These are phyloP conservation scores for Pelargonium citronellum DNA, from an alignment of 441 rosid genomes.

Conservation along the genomic window DNA sequence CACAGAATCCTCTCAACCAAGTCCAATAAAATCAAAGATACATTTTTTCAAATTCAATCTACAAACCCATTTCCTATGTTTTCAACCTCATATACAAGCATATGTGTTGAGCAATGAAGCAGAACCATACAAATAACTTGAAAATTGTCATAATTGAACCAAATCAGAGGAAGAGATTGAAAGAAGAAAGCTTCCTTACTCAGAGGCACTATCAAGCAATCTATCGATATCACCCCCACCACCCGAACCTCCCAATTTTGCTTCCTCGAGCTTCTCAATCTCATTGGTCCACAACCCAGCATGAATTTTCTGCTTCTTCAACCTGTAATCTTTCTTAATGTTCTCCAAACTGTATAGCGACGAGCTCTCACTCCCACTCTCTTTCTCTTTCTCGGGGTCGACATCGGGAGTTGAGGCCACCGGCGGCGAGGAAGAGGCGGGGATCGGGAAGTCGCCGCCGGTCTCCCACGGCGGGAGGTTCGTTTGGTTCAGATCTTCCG, in stretches of 20 bases:
- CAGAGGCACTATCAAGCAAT: slow-evolving; percentile 77
- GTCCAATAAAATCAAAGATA: no score
- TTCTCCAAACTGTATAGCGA: slow-evolving; percentile 72
- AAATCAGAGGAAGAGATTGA: neutral
- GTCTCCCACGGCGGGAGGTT: slow-evolving; percentile 67
- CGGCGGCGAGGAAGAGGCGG: slow-evolving; percentile 23
- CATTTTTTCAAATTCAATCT: no score
- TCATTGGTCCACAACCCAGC: slow-evolving; percentile 83
- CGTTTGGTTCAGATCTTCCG: slow-evolving; percentile 55
- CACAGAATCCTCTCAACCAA: no score
- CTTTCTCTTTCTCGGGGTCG: slow-evolving; percentile 37
- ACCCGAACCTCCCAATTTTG: slow-evolving; percentile 47
- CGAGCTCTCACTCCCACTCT: slow-evolving; percentile 16
- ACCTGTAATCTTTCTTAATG: slow-evolving; percentile 71
- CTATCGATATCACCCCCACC: slow-evolving; percentile 65
- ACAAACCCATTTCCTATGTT: no score
- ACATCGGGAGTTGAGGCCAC: slow-evolving; percentile 27
- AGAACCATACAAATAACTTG: no score
- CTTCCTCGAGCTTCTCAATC: slow-evolving; percentile 74
- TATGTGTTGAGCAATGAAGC: no score
- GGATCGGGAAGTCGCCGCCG: slow-evolving; percentile 49
- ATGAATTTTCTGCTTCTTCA: slow-evolving; percentile 87
- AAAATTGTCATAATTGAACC: neutral
- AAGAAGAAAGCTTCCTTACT: slow-evolving; percentile 34
- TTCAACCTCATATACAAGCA: no score